Evolutionary conservation across 2,329 filamentous ascomycete species (phyloP), one percentile per base, ranked within the genome.

Genomic region (Talaromyces sp.): DNA sequence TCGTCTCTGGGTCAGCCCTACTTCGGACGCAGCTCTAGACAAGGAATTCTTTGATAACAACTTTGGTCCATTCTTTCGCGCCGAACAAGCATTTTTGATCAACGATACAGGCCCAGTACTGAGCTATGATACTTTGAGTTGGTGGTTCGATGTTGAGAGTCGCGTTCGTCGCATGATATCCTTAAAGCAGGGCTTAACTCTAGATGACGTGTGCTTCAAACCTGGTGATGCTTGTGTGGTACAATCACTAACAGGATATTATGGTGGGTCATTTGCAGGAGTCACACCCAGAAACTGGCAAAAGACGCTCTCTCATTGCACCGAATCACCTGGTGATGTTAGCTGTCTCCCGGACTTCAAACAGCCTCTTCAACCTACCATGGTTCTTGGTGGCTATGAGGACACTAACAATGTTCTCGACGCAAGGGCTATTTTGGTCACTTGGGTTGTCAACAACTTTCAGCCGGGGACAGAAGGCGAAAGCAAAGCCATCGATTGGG

Each of bases 1-100:
- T 11, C 88, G 91, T 57, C 82, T 99, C 9, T 99, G 95, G 95
- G 95, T 99, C n/a, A 93, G 94, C 71, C 95, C 95, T 8, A 90
- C 90, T 9, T 98, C 95, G 3, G 87, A 89, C 58, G 94, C 96
- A 22, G 95, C 95, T 0, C 86, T 92, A 74, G 94, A 99, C 75
- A 99, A 99, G 80, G 85, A 86, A 1, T 99, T 96, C 75, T 99
- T 98, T 69, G 96, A 99, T 74, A 77, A 86, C 41, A 93, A 92
- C 71, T 99, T 99, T 75, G 96, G 95, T 0, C 93, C 94, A 0
- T 99, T 99, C 74, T 99, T 95, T 79, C 90, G 95, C 47, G 90
- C 93, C 0, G 91, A 99, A 76, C 95, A 99, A 78, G 87, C 89
- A 0, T 99, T 99, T 76, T 78, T 99, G 15, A 92, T 98, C 67